Conservation (phyloP, 2,329 filamentous ascomycete genomes). For the Scortechinia acanthostroma region DNA sequence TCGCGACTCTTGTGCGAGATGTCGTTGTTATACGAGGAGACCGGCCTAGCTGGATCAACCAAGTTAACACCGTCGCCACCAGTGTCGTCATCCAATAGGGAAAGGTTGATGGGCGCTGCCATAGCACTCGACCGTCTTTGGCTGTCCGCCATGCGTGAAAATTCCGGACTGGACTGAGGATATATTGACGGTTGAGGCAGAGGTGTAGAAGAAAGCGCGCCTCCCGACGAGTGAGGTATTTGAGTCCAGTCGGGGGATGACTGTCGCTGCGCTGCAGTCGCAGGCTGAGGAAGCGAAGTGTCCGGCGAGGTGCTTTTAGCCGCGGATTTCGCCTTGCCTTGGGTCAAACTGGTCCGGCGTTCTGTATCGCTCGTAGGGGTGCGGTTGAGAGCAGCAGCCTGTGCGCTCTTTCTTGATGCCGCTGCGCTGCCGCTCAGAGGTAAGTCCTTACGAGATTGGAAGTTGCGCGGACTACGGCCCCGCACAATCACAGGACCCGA, state of each 20-base stretch:
- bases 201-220: neutral
- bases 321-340: neutral
- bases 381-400: neutral
- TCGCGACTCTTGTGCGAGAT: constrained; percentile 14
- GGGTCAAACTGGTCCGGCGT: neutral
- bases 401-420: constrained; percentile 19
- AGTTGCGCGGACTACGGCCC: constrained; percentile 65
- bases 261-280: neutral
- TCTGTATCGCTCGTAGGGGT: neutral
- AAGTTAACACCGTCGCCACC: constrained; percentile 36
- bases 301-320: neutral
- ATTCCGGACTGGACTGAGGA: neutral
- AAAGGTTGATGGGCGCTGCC: constrained; percentile 34
- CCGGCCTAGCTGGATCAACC: neutral
- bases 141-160: neutral
- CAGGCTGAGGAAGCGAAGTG: neutral
- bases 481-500: constrained; percentile 67
- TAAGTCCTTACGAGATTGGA: constrained; percentile 64
- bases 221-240: neutral
- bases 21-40: constrained; percentile 9
- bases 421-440: constrained; percentile 35
- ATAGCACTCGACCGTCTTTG: neutral
- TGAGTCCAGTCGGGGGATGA: neutral
- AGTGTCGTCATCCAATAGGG: constrained; percentile 51
- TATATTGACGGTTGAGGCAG: neutral